Evolutionary conservation across 2,329 filamentous ascomycete species (phyloP).

Genomic region (Clarireedia homoeocarpa): DNA sequence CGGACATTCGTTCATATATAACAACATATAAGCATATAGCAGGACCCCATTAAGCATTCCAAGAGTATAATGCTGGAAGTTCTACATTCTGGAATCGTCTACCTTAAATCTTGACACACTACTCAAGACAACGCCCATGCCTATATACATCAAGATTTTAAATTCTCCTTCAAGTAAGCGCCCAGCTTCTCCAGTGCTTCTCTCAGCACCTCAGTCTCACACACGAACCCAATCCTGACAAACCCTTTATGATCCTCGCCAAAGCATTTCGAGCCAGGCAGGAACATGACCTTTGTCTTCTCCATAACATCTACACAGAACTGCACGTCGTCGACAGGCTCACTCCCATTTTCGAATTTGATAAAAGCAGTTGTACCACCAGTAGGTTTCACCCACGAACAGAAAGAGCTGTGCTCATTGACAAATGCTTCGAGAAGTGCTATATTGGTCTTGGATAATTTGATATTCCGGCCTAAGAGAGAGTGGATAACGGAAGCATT

Average conservation of each 20-base stretch:
- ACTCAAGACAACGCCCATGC: background rate
- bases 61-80: too few species aligned
- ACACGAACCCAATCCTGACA: slow-evolving; percentile 71
- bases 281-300: slow-evolving; percentile 63
- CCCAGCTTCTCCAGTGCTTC: slow-evolving; percentile 47
- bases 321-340: slow-evolving; percentile 59
- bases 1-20: too few species aligned
- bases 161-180: slow-evolving; percentile 20
- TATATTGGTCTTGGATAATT: slow-evolving; percentile 60
- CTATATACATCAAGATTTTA: slow-evolving; percentile 1
- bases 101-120: background rate
- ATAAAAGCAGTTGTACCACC: slow-evolving; percentile 77
- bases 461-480: slow-evolving; percentile 55
- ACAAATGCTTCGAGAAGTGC: slow-evolving; percentile 60
- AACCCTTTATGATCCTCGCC: slow-evolving; percentile 67
- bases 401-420: slow-evolving; percentile 52
- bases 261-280: slow-evolving; percentile 69
- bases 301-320: slow-evolving; percentile 64
- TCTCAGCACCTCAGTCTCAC: slow-evolving; percentile 59
- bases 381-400: slow-evolving; percentile 64
- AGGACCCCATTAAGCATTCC: too few species aligned
- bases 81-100: too few species aligned
- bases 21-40: too few species aligned
- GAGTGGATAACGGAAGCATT: slow-evolving; percentile 54
- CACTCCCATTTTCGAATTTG: slow-evolving; percentile 44